Base-by-base conservation (phyloP, 2,329 filamentous ascomycete genomes). In the Fusarium devonianum region DNA sequence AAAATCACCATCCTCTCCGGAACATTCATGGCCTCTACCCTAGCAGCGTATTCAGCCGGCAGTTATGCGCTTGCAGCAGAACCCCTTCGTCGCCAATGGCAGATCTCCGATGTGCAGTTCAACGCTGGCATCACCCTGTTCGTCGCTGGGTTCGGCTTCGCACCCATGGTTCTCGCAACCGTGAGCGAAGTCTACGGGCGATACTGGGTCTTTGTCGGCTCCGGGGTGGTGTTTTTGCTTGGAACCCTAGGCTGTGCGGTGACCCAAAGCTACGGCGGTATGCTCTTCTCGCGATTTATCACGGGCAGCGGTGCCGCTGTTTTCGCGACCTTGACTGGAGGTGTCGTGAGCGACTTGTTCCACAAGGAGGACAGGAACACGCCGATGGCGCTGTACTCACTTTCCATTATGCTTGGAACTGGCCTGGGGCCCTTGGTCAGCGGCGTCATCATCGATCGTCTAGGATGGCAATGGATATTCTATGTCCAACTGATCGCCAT, bases 111-210 rank as follows among this genome's bases (percentile, higher is more conserved):
- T 14, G 78, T 83, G 5, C 81, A 82, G 3, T 80, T 80, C 37
- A 78, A 83, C 12, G 71, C 82, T 3, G 84, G 84, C 17, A 83
- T 89, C 34, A 87, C 86, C 0, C 70, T 78, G 0, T 89, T 87
- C 68, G 86, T 84, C 5, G 66, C 73, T 33, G 85, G 85, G 0
- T 90, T 90, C 58, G 86, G 75, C 2, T 69, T 86, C 35, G 81
- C 85, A 0, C 86, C 86, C 0, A 88, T 89, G 85, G 72, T 87
- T 3, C 73, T 89, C 1, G 86, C 86, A 0, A 86, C 86, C 0
- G 83, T 88, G 47, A 85, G 81, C 2, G 86, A 89, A 63, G 82
- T 83, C 54, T 78, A 84, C 17, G 68, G 68, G 1, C 50, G 69
- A 30, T 70, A 70, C 43, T 67, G 63, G 59, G 62, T 69, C 2